Evolutionary conservation across 2,329 filamentous ascomycete genomes (phyloP).

Genomic region (Pezicula neosporulosa): DNA sequence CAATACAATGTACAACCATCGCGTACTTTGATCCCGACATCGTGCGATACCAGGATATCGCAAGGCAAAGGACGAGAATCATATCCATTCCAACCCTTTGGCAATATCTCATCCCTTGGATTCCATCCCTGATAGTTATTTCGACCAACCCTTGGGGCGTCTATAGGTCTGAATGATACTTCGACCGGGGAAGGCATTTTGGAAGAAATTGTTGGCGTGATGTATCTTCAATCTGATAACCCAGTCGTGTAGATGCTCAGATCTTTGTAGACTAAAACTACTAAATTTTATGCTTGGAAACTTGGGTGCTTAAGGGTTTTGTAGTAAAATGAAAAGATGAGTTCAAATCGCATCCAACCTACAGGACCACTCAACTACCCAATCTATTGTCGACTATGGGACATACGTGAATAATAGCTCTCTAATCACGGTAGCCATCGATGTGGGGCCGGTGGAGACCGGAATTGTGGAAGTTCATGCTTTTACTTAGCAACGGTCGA

Average conservation of each 20-base stretch:
- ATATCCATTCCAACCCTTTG: slow-evolving; percentile 1
- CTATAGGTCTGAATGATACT: not conserved
- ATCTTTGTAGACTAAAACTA: not conserved
- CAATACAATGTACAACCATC: slow-evolving; percentile 18
- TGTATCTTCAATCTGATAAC: not conserved
- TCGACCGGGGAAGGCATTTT: not conserved
- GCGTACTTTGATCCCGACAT: slow-evolving; percentile 16
- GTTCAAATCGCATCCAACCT: too few species aligned
- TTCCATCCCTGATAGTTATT: not conserved
- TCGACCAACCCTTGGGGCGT: not conserved
- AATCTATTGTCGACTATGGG: too few species aligned
- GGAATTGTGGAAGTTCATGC: too few species aligned
- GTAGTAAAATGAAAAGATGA: not conserved
- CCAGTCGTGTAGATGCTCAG: not conserved
- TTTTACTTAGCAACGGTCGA: not conserved
- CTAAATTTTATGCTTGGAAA: not conserved
- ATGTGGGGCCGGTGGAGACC: not conserved
- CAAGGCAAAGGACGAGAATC: not conserved
- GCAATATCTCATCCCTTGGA: not conserved
- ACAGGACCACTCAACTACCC: too few species aligned
- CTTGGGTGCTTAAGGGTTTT: not conserved
- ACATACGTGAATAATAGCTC: too few species aligned
- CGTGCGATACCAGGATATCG: slow-evolving; percentile 6
- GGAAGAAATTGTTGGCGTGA: not conserved
- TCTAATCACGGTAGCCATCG: too few species aligned